A percentile compares a stretch with the other conserved stretches of the same genome.
Conservation (phyloP, 2,329 filamentous ascomycete genomes). For the Neopestalotiopsis sp. region DNA sequence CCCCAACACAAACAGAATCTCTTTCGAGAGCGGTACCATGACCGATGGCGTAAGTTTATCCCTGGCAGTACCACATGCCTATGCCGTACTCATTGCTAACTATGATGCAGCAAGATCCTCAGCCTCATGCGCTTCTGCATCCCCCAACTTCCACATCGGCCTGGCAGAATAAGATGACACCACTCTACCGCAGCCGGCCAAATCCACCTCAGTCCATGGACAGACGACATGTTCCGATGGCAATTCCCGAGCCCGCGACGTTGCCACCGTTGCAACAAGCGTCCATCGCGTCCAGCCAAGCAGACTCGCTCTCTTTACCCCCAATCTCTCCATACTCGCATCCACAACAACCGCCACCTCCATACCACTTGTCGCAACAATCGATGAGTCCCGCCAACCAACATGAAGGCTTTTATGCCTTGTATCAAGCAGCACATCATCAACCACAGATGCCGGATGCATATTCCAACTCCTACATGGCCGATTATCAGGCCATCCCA, state of each 20-base stretch:
- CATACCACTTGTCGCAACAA: background rate
- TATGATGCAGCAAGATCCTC: conserved; percentile 10
- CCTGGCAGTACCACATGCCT: background rate
- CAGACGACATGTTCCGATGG: conserved; percentile 1
- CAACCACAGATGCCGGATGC: background rate
- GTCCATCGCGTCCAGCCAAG: conserved; percentile 13
- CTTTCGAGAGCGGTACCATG: conserved; percentile 52
- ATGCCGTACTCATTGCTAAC: background rate
- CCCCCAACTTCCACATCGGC: conserved; percentile 18
- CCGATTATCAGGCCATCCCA: conserved; percentile 14
- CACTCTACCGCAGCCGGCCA: conserved; percentile 13
- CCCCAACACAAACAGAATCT: conserved; percentile 44
- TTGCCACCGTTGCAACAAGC: conserved; percentile 18
- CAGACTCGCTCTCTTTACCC: conserved; percentile 18
- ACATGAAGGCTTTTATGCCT: conserved; percentile 17
- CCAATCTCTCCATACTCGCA: conserved; percentile 15
- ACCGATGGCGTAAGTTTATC: conserved; percentile 49
- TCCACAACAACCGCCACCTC: conserved; percentile 9
- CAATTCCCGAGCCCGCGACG: conserved; percentile 6
- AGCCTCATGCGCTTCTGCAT: conserved; percentile 20
- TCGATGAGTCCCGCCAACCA: background rate
- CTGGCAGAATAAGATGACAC: conserved; percentile 20
- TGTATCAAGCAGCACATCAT: conserved; percentile 19
- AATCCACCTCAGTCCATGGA: conserved; percentile 11
- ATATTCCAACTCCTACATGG: conserved; percentile 14